phyloP scores from a whole-genome alignment of 1,284 basidiomycete genomes.

The Heterobasidion occidentale region DNA sequence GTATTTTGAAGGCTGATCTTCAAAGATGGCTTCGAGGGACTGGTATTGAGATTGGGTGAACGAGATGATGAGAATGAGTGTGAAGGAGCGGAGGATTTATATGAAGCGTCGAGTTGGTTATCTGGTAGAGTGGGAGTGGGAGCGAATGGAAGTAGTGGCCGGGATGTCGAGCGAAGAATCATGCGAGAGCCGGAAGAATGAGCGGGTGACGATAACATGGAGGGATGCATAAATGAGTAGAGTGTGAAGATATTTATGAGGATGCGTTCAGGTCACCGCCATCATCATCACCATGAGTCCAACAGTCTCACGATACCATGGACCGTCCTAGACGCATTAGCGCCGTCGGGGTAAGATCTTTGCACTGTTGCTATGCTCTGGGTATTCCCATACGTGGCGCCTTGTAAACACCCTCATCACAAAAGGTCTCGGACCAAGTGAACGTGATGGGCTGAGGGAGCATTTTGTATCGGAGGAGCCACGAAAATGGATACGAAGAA shows the following conservation, averaged over 20 bases:
- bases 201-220: not conserved
- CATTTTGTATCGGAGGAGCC: no score
- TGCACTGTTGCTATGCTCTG: not conserved
- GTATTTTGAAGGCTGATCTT: not conserved
- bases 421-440: no score
- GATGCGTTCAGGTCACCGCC: not conserved
- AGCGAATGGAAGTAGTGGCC: not conserved
- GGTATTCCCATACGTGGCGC: no score
- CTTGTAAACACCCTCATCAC: no score
- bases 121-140: not conserved
- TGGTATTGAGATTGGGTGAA: not conserved
- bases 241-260: not conserved
- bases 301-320: not conserved
- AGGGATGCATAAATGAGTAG: not conserved
- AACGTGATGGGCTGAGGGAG: no score
- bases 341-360: not conserved
- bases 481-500: no score
- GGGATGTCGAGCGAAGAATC: conserved; percentile 1
- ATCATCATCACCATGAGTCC: not conserved
- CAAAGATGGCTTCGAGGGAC: not conserved
- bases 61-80: not conserved
- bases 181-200: not conserved
- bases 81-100: not conserved
- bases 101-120: not conserved
- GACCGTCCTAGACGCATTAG: not conserved